These are phyloP conservation scores for Plasmodium fragile DNA, from an alignment of 169 alveolate species.

Conservation along the genomic window DNA sequence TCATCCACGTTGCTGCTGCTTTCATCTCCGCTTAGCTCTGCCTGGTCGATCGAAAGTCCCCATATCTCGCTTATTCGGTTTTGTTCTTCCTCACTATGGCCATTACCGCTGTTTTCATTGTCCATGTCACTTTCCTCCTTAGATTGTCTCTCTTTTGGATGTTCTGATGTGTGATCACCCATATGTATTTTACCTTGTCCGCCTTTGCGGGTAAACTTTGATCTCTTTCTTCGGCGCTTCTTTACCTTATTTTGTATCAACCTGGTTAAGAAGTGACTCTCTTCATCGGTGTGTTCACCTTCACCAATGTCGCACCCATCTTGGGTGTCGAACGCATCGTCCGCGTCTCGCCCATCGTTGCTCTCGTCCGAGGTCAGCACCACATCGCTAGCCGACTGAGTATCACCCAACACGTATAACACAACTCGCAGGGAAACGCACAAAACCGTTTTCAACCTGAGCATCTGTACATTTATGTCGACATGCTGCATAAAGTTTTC, in stretches of 20 bases:
- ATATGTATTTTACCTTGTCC: background rate
- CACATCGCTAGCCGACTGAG: background rate
- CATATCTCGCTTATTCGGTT: conserved; percentile 18
- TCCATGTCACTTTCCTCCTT: background rate
- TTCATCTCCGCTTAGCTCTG: background rate
- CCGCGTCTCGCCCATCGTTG: background rate
- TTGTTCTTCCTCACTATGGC: background rate
- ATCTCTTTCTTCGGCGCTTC: background rate
- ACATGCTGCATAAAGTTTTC: background rate
- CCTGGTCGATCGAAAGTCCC: conserved; percentile 43
- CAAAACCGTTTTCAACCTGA: conserved; percentile 40
- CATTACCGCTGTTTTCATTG: background rate
- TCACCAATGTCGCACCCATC: background rate
- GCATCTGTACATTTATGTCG: conserved; percentile 55
- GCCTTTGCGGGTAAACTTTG: background rate
- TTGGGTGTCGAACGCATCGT: background rate
- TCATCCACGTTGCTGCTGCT: background rate
- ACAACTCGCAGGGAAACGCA: conserved; percentile 13
- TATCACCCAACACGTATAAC: conserved; percentile 7
- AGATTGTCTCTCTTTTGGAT: background rate
- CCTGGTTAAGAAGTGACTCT: background rate
- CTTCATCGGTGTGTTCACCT: conserved; percentile 11
- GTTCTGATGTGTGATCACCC: background rate
- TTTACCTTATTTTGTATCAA: conserved; percentile 11
- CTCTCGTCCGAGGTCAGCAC: background rate